These are phyloP conservation scores for Chaetomium olivaceum DNA, from an alignment of 2,329 filamentous ascomycete species.

Conservation along the genomic window DNA sequence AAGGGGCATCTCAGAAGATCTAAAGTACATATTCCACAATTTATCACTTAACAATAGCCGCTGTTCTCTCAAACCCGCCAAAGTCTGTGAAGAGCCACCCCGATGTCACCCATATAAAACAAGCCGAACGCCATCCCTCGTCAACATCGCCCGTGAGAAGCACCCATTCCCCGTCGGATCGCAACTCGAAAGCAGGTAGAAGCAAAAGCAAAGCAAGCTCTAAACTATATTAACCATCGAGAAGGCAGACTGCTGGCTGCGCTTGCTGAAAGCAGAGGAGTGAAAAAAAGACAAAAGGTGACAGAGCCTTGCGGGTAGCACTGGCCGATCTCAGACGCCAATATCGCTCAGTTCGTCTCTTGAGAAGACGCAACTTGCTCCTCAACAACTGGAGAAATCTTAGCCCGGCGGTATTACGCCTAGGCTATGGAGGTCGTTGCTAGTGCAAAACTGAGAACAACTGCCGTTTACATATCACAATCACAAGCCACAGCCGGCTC, in stretches of 20 bases:
- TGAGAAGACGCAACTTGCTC: neutral
- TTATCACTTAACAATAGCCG: neutral
- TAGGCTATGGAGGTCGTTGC: neutral
- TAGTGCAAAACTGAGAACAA: neutral
- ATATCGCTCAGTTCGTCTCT: neutral
- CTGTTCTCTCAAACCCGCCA: neutral
- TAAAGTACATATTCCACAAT: slow-evolving; percentile 5
- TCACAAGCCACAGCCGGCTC: neutral
- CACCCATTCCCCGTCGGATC: neutral
- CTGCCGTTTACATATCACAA: neutral
- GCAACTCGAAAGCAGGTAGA: neutral
- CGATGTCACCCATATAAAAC: neutral
- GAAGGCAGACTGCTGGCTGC: neutral
- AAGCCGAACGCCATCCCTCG: neutral
- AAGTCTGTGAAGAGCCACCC: neutral
- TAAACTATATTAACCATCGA: neutral
- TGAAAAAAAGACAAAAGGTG: neutral
- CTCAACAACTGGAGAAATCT: neutral
- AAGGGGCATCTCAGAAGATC: neutral
- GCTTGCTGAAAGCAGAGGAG: neutral
- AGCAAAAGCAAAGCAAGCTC: neutral
- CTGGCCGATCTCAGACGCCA: neutral
- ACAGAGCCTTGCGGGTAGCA: neutral
- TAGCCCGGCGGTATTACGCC: neutral
- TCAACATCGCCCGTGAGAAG: neutral